Evolutionary conservation across 345 rosid genomes (phyloP).

Genomic region (Psidium friedrichsthalianum): DNA sequence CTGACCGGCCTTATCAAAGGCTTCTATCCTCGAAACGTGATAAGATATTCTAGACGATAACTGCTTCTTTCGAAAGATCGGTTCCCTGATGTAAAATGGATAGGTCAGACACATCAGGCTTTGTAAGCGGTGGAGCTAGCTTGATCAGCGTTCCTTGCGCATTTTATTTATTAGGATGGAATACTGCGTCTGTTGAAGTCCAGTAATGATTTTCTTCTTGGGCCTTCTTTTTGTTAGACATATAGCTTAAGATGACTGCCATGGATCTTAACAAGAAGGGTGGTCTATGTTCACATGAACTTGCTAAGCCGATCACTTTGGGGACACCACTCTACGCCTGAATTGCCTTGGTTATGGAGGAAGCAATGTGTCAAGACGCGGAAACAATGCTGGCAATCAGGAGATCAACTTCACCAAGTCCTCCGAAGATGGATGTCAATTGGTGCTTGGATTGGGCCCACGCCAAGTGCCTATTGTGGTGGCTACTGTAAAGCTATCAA

Average conservation of each 20-base stretch:
- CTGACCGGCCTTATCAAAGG: slow-evolving; percentile 27
- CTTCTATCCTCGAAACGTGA: slow-evolving; percentile 45
- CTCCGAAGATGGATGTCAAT: slow-evolving; percentile 66
- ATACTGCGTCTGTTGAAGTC: slow-evolving; percentile 6
- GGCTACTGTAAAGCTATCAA: slow-evolving; percentile 23
- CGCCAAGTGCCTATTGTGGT: slow-evolving; percentile 39
- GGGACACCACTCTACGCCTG: slow-evolving; percentile 66
- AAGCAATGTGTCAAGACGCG: slow-evolving; percentile 22
- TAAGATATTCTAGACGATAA: slow-evolving; percentile 20
- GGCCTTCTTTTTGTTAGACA: neutral
- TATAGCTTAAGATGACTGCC: neutral
- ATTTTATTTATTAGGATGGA: slow-evolving; percentile 7
- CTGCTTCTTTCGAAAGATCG: slow-evolving; percentile 2
- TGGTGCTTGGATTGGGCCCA: slow-evolving; percentile 90
- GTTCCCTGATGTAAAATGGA: slow-evolving; percentile 39
- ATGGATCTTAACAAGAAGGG: slow-evolving; percentile 63
- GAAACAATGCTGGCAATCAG: slow-evolving; percentile 17
- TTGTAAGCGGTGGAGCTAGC: slow-evolving; percentile 70
- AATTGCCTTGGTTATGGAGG: slow-evolving; percentile 47
- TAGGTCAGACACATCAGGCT: slow-evolving; percentile 82
- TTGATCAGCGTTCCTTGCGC: slow-evolving; percentile 7
- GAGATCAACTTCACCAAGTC: slow-evolving; percentile 30
- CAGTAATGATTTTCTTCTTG: slow-evolving; percentile 5
- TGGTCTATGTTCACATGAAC: slow-evolving; percentile 28
- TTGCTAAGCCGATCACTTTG: slow-evolving; percentile 32